Evolutionary conservation across 2,329 filamentous ascomycete species (phyloP), one percentile per base, ranked within the genome.

Genomic region (Fusarium phyllophilum): DNA sequence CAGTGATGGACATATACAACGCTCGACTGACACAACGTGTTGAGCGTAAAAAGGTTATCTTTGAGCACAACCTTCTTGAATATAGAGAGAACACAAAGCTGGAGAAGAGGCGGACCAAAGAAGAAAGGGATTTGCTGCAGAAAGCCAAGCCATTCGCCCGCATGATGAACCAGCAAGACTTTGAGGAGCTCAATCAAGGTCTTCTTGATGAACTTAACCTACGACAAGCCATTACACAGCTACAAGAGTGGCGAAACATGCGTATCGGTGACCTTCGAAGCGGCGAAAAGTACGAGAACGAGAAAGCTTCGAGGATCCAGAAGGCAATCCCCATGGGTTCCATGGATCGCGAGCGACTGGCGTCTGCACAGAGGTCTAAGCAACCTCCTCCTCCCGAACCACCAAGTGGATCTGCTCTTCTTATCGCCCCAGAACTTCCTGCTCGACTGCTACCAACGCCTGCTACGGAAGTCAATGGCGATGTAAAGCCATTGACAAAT

Each of bases 1-100:
- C 95, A 0, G 95, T 99, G 26, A 98, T 99, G 91, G 95, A 97
- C 75, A 97, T 99, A 57, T 99, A 99, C 86, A 99, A 99, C 80
- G 92, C 93, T 66, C 91, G 95, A 9, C 85, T 99, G 24, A 97
- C 95, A 6, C 93, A 95, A 65, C 91, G 96, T 75, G 96, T 96
- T 12, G 96, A 98, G 78, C 89, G 96, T 51, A 99, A 99, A 84
- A 97, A 96, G 84, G 93, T 98, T 57, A 93, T 99, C 11, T 98
- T 99, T 78, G 95, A 98, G 80, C 96, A 99, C 82, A 93, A 93
- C 68, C 86, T 99, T 34, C 87, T 99, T 8, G 96, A 99, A 63
- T 99, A 99, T 79, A 89, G 95, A 71, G 97, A 97, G 82, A 97
- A 97, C 80, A 92, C 90, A 33, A 93, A 94, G 57, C 82, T 92